Conservation (phyloP, 495 filamentous ascomycete species). For the Aspergillus steynii region DNA sequence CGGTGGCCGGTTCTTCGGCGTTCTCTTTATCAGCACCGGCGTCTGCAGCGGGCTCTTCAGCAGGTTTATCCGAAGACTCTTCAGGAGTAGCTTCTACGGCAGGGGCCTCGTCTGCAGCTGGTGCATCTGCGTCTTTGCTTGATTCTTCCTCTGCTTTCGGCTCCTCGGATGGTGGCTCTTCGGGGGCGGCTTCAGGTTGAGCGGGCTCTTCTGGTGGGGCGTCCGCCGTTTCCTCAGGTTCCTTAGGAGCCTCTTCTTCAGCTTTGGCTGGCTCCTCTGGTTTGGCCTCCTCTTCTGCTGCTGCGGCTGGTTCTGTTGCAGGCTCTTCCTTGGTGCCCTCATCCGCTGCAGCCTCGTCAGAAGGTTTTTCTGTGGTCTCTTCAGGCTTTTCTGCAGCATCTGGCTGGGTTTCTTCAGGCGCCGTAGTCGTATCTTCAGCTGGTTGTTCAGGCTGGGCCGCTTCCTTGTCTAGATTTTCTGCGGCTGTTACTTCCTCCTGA, state of each 20-base stretch:
- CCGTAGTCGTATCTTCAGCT: not conserved
- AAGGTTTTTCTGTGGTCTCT: slow-evolving; percentile 6
- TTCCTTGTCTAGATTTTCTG: not conserved
- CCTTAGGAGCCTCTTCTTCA: not conserved
- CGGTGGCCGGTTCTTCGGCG: slow-evolving; percentile 17
- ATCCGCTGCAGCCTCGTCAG: not conserved
- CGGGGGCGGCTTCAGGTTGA: not conserved
- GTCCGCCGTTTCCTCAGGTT: slow-evolving; percentile 6
- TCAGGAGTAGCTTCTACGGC: slow-evolving; percentile 14
- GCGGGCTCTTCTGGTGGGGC: slow-evolving; percentile 2
- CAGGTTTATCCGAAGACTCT: slow-evolving; percentile 13
- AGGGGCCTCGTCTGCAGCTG: not conserved
- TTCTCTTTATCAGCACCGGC: slow-evolving; percentile 9
- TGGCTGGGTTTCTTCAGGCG: not conserved
- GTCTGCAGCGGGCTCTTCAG: slow-evolving; percentile 14
- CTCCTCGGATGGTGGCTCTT: not conserved
- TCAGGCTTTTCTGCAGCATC: not conserved
- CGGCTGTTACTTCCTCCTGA: not conserved
- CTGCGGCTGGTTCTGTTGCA: not conserved
- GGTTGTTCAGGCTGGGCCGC: not conserved
- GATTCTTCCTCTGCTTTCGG: slow-evolving; percentile 1
- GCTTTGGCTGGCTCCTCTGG: not conserved
- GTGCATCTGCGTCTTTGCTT: not conserved
- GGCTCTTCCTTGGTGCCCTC: not conserved
- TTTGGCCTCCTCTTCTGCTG: not conserved